Evolutionary conservation across 805 yeast species (phyloP), one percentile per base, ranked within the genome.

Genomic region (Kodamaea restingae): DNA sequence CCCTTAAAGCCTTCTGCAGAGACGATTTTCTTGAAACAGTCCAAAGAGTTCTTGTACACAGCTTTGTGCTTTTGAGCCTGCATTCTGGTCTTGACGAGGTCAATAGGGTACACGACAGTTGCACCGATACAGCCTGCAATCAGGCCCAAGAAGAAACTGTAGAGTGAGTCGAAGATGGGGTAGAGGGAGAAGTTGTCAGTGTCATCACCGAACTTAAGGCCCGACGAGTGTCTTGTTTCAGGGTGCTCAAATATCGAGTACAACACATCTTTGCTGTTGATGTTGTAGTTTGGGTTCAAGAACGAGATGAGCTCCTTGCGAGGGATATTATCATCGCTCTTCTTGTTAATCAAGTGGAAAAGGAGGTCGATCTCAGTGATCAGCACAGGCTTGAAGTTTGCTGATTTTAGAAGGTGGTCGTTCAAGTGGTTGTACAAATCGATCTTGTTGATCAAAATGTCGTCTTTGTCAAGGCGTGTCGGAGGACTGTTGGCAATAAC

Each of bases 121-220:
- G 98, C 97, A 46, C 98, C 98, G 62, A 91, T 80, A 51, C 96
- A 93, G 43, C 98, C 98, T 22, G 98, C 98, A 36, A 90, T 74
- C 3, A 97, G 88, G 12, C 98, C 98, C 43, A 91, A 70, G 21
- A 84, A 67, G 62, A 91, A 91, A 43, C 95, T 88, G 64, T 90
- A 87, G 40, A 82, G 73, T 7, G 95, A 86, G 56, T 86, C 95
- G 40, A 67, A 67, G 42, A 69, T 66, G 22, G 73, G 73, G 71
- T 71, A 67, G 43, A 68, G 61, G 7, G 66, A 59, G 40, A 68
- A 68, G 52, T 67, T 68, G 43, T 68, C 73, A 22, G 57, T 51
- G 35, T 52, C 53, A 28, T 43, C 41, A 18, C 44, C 43, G 25
- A 41, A 38, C 29, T 39, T 39, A 27, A 35, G 29, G 7, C 35